Evolutionary conservation across 1,284 basidiomycete species (phyloP).

Genomic region (Puccinia brachypodii): DNA sequence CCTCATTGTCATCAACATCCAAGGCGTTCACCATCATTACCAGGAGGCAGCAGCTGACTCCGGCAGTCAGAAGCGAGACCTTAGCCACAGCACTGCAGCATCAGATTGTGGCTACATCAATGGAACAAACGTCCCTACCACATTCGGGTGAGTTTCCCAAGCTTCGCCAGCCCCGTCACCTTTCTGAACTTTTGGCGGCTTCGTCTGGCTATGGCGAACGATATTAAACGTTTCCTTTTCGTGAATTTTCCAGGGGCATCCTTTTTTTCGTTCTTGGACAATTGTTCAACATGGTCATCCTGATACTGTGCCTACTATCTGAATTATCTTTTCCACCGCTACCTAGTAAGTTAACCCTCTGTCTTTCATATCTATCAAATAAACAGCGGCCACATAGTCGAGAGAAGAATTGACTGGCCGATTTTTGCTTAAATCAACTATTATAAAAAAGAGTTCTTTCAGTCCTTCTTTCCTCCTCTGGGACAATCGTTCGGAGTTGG

Average conservation of each 20-base stretch:
- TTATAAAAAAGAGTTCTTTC: constrained; percentile 30
- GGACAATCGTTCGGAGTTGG: constrained; percentile 47
- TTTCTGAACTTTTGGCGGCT: neutral
- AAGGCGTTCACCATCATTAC: constrained; percentile 26
- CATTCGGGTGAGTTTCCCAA: constrained; percentile 25
- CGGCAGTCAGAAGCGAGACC: neutral
- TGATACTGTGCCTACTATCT: constrained; percentile 39
- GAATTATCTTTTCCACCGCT: constrained; percentile 35
- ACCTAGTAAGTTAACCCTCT: constrained; percentile 15
- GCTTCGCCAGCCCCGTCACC: neutral
- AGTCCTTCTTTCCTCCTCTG: constrained; percentile 38
- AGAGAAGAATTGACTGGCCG: neutral
- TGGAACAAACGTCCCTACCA: constrained; percentile 35
- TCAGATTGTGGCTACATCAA: constrained; percentile 30
- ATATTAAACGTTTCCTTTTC: neutral
- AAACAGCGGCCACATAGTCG: neutral
- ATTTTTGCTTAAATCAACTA: neutral
- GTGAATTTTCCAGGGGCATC: constrained; percentile 4
- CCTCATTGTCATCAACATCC: constrained; percentile 28
- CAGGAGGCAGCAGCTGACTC: constrained; percentile 3
- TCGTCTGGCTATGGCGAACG: too few relatives aligned
- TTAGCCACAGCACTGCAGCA: neutral
- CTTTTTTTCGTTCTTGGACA: constrained; percentile 36
- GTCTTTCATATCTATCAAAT: neutral
- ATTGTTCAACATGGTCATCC: constrained; percentile 38